Evolutionary conservation across 202 grass and related monocot genomes (phyloP).

Genomic region (Dendrocalamus latiflorus): DNA sequence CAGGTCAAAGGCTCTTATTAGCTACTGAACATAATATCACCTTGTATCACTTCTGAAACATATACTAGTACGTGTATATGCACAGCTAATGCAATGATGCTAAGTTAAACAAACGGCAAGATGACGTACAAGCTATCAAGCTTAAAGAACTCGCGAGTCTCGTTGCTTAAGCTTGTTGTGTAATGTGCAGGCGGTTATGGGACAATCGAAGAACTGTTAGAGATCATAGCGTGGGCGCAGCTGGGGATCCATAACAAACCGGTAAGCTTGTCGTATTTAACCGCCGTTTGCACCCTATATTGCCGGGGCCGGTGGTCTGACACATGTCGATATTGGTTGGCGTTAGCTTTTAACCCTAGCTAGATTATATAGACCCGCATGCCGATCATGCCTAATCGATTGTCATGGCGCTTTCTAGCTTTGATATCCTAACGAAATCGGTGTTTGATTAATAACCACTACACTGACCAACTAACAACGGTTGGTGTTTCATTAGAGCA

Average conservation of each 20-base stretch:
- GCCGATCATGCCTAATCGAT: slow-evolving; percentile 5
- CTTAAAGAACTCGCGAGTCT: background rate
- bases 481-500: background rate
- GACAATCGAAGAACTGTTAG: slow-evolving; percentile 92
- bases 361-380: background rate
- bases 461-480: background rate
- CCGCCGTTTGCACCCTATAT: slow-evolving; percentile 9
- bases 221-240: slow-evolving; percentile 97
- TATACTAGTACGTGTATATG: background rate
- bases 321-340: background rate
- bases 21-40: background rate
- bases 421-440: background rate
- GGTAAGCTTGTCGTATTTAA: slow-evolving; percentile 59
- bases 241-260: slow-evolving; percentile 96
- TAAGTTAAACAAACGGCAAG: background rate
- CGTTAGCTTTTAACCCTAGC: background rate
- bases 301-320: background rate
- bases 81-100: background rate
- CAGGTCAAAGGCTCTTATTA: slow-evolving; percentile 38
- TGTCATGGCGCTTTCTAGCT: background rate
- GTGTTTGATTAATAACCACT: background rate
- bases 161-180: background rate
- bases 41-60: background rate
- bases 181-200: slow-evolving; percentile 71
- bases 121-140: background rate